Conservation (phyloP, 768 basidiomycete species). For the Boletus tomentosulus region DNA sequence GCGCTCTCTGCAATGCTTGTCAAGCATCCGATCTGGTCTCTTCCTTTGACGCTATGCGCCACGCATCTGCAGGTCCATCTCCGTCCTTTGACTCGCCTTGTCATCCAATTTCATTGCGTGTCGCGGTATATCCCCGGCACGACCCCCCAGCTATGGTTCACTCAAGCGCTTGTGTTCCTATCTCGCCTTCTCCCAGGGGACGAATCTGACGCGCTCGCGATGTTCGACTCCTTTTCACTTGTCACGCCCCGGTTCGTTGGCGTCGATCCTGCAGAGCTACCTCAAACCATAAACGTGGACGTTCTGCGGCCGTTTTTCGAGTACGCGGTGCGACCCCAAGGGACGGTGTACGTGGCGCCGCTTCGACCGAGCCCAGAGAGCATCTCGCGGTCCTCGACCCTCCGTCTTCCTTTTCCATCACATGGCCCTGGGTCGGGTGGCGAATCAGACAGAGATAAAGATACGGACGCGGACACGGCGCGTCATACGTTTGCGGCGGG, state of each 20-base stretch:
- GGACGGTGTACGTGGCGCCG: constrained; percentile 48
- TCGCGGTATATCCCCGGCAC: constrained; percentile 54
- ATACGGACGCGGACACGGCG: neutral
- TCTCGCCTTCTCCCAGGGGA: constrained; percentile 65
- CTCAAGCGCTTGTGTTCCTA: constrained; percentile 58
- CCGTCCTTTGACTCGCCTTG: constrained; percentile 52
- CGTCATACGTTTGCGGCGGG: constrained; percentile 22
- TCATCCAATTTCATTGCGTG: constrained; percentile 53
- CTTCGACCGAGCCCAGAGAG: constrained; percentile 47
- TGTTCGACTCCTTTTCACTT: constrained; percentile 28
- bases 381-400: constrained; percentile 54
- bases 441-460: neutral
- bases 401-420: constrained; percentile 32
- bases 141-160: constrained; percentile 59
- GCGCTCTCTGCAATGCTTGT: constrained; percentile 47
- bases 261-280: constrained; percentile 19
- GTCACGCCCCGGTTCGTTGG: constrained; percentile 19
- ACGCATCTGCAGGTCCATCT: constrained; percentile 11
- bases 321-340: constrained; percentile 40
- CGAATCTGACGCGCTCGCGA: constrained; percentile 51
- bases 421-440: neutral
- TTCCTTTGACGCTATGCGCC: constrained; percentile 6
- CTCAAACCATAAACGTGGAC: constrained; percentile 26
- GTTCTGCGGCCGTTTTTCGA: constrained; percentile 52
- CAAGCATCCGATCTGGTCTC: constrained; percentile 50